Evolutionary conservation across 2,329 filamentous ascomycete species (phyloP).

Genomic region (Talaromyces marneffei): DNA sequence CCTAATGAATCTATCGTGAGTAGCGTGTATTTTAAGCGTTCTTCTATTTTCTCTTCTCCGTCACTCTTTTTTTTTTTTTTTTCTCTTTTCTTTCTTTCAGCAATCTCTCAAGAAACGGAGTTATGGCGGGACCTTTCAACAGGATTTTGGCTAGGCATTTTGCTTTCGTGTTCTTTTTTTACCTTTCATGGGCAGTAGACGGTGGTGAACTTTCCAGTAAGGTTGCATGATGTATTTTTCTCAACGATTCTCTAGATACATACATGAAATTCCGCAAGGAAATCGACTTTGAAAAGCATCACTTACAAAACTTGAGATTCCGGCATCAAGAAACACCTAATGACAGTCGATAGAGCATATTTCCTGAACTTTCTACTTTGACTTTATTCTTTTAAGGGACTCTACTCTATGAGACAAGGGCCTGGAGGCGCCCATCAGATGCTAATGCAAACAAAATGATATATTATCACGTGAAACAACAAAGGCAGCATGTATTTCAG

Average conservation of each 20-base stretch:
- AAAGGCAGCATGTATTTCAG: background rate
- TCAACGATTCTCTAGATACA: slow-evolving; percentile 4
- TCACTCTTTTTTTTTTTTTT: background rate
- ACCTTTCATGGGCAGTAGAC: background rate
- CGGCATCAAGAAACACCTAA: background rate
- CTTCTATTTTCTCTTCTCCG: background rate
- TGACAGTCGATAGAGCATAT: background rate
- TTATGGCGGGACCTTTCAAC: slow-evolving; percentile 39
- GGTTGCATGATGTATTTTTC: slow-evolving; percentile 3
- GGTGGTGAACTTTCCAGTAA: background rate
- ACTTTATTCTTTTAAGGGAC: background rate
- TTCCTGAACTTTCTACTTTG: background rate
- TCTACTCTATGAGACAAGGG: background rate
- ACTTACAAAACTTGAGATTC: background rate
- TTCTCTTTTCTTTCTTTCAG: background rate
- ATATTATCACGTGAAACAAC: background rate
- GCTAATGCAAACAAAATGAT: background rate
- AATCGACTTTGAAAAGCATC: background rate
- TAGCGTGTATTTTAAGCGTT: slow-evolving; percentile 9
- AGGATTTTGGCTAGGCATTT: slow-evolving; percentile 23
- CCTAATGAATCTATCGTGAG: background rate
- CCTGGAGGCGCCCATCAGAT: background rate
- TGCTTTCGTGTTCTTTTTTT: slow-evolving; percentile 1
- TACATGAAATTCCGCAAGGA: slow-evolving; percentile 1
- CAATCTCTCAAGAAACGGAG: slow-evolving; percentile 23